Percentiles rank a stretch among this genome's conserved stretches.
Evolutionary conservation across 2,329 filamentous ascomycete genomes (phyloP).

Genomic region (Verruconis gallopava): DNA sequence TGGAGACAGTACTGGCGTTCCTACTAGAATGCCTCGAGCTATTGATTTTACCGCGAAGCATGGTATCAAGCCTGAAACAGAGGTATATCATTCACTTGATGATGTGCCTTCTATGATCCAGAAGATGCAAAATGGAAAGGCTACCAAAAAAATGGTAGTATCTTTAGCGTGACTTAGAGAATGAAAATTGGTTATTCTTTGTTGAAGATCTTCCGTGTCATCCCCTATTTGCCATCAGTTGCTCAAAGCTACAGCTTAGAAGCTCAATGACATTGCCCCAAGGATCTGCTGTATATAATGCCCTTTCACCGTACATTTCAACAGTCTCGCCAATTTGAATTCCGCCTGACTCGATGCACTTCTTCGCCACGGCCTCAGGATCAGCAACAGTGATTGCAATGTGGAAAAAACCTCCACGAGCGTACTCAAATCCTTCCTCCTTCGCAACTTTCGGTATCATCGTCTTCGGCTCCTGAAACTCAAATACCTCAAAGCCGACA

Average conservation of each 20-base stretch:
- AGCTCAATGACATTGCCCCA: conserved; percentile 21
- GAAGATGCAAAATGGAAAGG: conserved; percentile 16
- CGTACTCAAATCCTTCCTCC: conserved; percentile 15
- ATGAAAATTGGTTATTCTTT: background rate
- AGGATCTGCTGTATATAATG: conserved; percentile 18
- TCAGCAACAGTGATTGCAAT: conserved; percentile 22
- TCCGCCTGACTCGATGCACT: conserved; percentile 18
- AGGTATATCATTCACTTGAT: conserved; percentile 19
- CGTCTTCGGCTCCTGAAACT: conserved; percentile 14
- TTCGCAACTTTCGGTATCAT: background rate
- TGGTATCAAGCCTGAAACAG: conserved; percentile 18
- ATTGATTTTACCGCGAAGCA: conserved; percentile 23
- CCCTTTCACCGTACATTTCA: conserved; percentile 13
- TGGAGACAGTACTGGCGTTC: conserved; percentile 20
- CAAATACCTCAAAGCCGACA: conserved; percentile 23
- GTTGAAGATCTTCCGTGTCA: background rate
- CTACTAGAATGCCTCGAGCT: conserved; percentile 20
- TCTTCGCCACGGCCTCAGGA: conserved; percentile 17
- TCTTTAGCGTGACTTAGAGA: conserved; percentile 17
- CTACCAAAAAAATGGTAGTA: conserved; percentile 24
- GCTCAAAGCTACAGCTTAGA: conserved; percentile 15
- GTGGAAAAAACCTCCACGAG: conserved; percentile 23
- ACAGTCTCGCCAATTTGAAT: conserved; percentile 20
- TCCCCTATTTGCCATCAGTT: conserved; percentile 15
- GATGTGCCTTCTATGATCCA: conserved; percentile 23